phyloP scores from a whole-genome alignment of 2,329 filamentous ascomycete genomes.

The Emmonsia crescens region DNA sequence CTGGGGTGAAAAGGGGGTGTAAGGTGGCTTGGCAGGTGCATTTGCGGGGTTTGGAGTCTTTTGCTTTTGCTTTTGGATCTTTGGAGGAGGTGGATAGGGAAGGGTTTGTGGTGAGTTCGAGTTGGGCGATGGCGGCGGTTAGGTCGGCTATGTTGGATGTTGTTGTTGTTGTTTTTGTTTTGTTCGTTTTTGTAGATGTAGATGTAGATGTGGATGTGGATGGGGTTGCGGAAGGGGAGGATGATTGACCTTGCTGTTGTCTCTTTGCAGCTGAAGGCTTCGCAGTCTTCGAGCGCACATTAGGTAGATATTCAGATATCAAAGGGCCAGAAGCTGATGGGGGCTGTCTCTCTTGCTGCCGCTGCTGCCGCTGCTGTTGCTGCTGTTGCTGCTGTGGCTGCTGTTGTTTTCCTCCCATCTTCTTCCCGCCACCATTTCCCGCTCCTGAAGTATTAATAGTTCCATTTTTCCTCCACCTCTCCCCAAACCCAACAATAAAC shows the following conservation, averaged over 20 bases:
- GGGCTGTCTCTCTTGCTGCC: slow-evolving; percentile 30
- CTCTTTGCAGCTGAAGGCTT: slow-evolving; percentile 27
- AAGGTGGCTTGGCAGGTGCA: slow-evolving; percentile 83
- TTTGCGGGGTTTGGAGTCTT: slow-evolving; percentile 46
- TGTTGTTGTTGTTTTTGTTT: slow-evolving; percentile 19
- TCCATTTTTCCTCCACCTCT: slow-evolving; percentile 35
- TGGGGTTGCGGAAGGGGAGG: background rate
- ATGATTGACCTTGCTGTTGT: slow-evolving; percentile 27
- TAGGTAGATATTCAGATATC: slow-evolving; percentile 61
- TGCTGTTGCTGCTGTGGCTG: background rate
- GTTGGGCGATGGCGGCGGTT: slow-evolving; percentile 68
- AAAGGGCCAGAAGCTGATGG: slow-evolving; percentile 65
- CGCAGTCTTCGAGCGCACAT: slow-evolving; percentile 47
- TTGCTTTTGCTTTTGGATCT: slow-evolving; percentile 87
- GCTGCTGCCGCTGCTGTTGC: background rate
- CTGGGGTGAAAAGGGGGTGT: slow-evolving; percentile 79
- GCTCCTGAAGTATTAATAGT: too few species aligned
- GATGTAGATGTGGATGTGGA: background rate
- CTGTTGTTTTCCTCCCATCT: background rate
- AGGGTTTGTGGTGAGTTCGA: slow-evolving; percentile 89
- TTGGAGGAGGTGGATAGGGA: slow-evolving; percentile 75
- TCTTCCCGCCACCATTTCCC: background rate
- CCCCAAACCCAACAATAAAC: slow-evolving; percentile 66
- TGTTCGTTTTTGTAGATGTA: too few species aligned
- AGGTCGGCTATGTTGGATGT: slow-evolving; percentile 46